These are phyloP conservation scores for Simplicillium aogashimaense DNA, from an alignment of 2,329 filamentous ascomycete genomes.

Conservation along the genomic window DNA sequence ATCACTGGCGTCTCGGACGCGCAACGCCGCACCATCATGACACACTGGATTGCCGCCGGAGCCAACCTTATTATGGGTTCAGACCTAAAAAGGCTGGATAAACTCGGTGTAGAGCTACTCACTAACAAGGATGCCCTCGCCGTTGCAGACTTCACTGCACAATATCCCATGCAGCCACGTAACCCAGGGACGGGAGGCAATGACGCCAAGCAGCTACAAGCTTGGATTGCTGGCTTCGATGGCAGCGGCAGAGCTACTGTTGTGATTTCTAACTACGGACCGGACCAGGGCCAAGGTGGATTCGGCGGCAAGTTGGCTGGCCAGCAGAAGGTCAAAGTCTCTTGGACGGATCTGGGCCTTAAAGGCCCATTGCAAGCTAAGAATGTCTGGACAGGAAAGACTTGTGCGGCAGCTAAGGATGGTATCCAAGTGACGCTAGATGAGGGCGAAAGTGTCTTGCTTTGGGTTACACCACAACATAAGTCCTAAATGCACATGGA, in stretches of 20 bases:
- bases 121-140: conserved; percentile 7
- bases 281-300: conserved; percentile 10
- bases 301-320: conserved; percentile 4
- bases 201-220: conserved; percentile 10
- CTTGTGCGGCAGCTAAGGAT: neutral
- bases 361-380: conserved; percentile 4
- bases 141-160: conserved; percentile 10
- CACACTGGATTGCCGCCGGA: conserved; percentile 11
- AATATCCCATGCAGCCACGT: conserved; percentile 10
- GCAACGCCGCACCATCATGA: conserved; percentile 11
- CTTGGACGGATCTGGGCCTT: conserved; percentile 9
- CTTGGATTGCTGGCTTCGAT: conserved; percentile 11
- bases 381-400: conserved; percentile 8
- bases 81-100: conserved; percentile 9
- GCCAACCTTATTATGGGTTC: conserved; percentile 10
- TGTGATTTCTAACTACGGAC: conserved; percentile 11
- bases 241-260: conserved; percentile 7
- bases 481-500: neutral
- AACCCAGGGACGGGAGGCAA: conserved; percentile 10
- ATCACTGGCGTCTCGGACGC: conserved; percentile 8
- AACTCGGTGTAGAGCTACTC: conserved; percentile 7
- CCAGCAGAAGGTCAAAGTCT: conserved; percentile 7
- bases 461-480: neutral
- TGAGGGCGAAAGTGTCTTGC: conserved; percentile 2
- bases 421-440: conserved; percentile 1